Evolutionary conservation across 2,329 filamentous ascomycete genomes (phyloP), one percentile per base, ranked within the genome.

Genomic region (Penicillium nordicum): DNA sequence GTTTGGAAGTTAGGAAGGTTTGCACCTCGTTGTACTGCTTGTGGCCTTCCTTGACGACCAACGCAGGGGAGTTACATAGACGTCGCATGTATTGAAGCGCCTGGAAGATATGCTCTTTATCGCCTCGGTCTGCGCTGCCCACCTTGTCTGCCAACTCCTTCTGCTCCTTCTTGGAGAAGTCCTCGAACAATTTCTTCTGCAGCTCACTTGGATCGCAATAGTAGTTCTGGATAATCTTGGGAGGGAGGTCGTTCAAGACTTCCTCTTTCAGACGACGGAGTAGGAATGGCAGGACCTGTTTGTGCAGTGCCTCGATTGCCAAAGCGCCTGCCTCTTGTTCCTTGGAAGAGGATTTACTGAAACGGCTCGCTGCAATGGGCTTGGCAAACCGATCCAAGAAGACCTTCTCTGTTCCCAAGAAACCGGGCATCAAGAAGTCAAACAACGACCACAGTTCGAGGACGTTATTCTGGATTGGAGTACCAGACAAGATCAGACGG

Each of bases 31-130:
- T 89, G 72, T 96, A 99, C 61, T 94, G 85, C 70, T 88, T 90
- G 75, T 96, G 93, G 18, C 87, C 90, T 50, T 94, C 92, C 70
- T 97, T 97, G 82, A 99, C 90, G 10, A 99, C 94, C 63, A 99
- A 82, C 0, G 94, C 92, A 0, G 94, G 94, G 3, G 94, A 97
- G 72, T 99, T 99, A 82, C 94, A 99, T 6, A 99, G 84, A 78
- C 97, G 97, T 59, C 95, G 91, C 95, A 99, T 99, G 76, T 99
- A 99, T 72, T 99, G 95, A 43, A 99, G 78, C 4, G 95, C 94
- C 73, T 97, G 93, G 88, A 99, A 99, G 65, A 99, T 99, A 74
- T 99, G 94, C 72, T 96, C 90, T 74, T 99, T 99, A 63, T 92
- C 88, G 60, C 96, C 90, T 72, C 95, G 96, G 69, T 97, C 93